Evolutionary conservation across 2,329 filamentous ascomycete genomes (phyloP), one percentile per base, ranked within the genome.

Genomic region (Nannizzia gypsea): DNA sequence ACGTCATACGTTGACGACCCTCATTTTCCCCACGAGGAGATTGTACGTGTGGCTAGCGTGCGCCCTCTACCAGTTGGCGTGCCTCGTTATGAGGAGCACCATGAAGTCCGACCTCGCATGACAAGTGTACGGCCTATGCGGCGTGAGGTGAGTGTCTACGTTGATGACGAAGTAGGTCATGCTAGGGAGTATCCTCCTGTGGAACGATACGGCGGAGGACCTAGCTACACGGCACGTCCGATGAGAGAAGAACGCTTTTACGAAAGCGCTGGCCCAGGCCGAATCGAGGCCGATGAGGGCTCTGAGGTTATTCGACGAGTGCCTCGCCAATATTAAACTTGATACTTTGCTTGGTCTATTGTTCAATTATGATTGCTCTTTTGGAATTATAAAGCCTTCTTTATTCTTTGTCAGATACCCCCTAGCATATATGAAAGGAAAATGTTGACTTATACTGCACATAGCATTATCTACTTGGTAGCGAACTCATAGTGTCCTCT

Each of bases 1-100:
- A 63, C 69, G 24, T 66, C 72, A 6, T 77, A 76, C 58, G 72
- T 86, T 48, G 90, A 90, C 66, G 88, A 92, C 67, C 81, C 86
- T 73, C 63, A 81, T 78, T 40, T 81, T 78, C 73, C 80, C 2
- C 75, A 79, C 38, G 82, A 84, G 60, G 83, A 83, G 63, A 67
- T 80, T 46, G 67, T 80, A 46, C 76, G 84, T 60, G 76, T 83
- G 34, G 69, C 81, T 6, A 87, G 84, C 68, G 80, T 83, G 36
- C 80, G 83, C 54, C 83, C 85, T 20, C 71, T 74, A n/a, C 59
- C 70, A 2, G 26, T 38, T 34, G 31, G n/a, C 20, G 62, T 68
- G 15, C 62, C 71, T 26, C 72, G 74, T 59, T 79, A 79, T 62
- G 74, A 77, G 50, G 74, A 76, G 56, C 67, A 68, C 26, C 68